These are phyloP conservation scores for Podospora pseudoanserina DNA, from an alignment of 495 filamentous ascomycete species.

Conservation along the genomic window DNA sequence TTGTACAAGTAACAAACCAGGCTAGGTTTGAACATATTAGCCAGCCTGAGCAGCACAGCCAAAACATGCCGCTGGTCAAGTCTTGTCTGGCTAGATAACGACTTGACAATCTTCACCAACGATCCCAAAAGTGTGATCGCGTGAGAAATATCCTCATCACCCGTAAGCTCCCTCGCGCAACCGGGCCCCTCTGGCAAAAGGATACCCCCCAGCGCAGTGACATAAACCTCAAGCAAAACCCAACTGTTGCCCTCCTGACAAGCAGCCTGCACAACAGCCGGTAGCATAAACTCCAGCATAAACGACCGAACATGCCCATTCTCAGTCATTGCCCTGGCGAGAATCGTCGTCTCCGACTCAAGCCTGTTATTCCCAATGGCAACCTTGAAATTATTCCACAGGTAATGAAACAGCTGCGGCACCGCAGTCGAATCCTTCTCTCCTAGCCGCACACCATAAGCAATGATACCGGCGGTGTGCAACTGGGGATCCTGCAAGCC, in stretches of 20 bases:
- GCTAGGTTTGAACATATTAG: slow-evolving; percentile 23
- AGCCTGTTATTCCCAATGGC: slow-evolving; percentile 42
- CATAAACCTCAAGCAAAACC: slow-evolving; percentile 41
- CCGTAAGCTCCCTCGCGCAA: slow-evolving; percentile 25
- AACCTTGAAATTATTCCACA: slow-evolving; percentile 50
- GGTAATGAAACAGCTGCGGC: slow-evolving; percentile 48
- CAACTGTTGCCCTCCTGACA: slow-evolving; percentile 24
- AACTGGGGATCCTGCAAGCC: slow-evolving; percentile 47
- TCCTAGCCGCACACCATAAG: slow-evolving; percentile 46
- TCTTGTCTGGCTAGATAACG: background rate
- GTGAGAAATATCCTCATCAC: slow-evolving; percentile 24
- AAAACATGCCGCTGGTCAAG: slow-evolving; percentile 19
- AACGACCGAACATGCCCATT: slow-evolving; percentile 41
- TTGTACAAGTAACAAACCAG: slow-evolving; percentile 15
- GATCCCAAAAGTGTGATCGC: slow-evolving; percentile 19
- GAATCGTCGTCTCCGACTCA: slow-evolving; percentile 36
- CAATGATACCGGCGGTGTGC: slow-evolving; percentile 45
- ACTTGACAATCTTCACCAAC: slow-evolving; percentile 17
- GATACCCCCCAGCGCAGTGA: slow-evolving; percentile 27
- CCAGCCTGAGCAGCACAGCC: slow-evolving; percentile 13
- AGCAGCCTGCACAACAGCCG: slow-evolving; percentile 36
- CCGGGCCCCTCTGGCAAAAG: slow-evolving; percentile 24
- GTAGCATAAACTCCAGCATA: slow-evolving; percentile 42
- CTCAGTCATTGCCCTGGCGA: slow-evolving; percentile 38
- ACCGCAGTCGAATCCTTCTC: slow-evolving; percentile 41